phyloP scores from a whole-genome alignment of 2,329 filamentous ascomycete genomes.

The Pseudogymnoascus sp. region DNA sequence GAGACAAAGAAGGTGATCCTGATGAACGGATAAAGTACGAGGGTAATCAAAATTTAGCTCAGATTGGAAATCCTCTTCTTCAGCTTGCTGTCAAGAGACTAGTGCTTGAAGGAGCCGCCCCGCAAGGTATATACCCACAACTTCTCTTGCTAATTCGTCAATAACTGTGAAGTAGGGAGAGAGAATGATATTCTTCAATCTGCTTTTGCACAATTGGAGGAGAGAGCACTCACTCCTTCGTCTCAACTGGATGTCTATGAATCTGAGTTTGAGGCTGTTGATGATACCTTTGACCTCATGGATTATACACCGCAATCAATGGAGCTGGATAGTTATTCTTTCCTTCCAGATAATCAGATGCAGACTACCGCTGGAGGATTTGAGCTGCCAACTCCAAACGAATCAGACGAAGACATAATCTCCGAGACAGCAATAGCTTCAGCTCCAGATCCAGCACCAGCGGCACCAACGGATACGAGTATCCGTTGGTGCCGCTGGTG shows the following conservation, averaged over 20 bases:
- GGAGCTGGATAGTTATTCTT: not conserved
- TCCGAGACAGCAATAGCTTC: not conserved
- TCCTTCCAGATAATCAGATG: not conserved
- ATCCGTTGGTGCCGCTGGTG: too few species aligned
- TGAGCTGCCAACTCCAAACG: not conserved
- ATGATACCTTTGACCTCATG: not conserved
- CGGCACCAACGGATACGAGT: not conserved
- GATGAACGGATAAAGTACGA: constrained; percentile 12
- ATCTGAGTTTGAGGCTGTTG: not conserved
- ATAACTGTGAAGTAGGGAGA: not conserved
- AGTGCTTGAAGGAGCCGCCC: not conserved
- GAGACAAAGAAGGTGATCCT: constrained; percentile 11
- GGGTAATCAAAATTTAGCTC: constrained; percentile 10
- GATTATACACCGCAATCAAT: not conserved
- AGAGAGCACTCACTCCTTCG: not conserved
- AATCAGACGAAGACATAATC: not conserved
- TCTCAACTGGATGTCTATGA: not conserved
- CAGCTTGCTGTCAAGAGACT: not conserved
- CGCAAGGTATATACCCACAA: not conserved
- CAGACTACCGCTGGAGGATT: not conserved
- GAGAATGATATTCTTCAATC: not conserved
- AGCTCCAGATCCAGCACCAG: not conserved
- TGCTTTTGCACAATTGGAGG: not conserved
- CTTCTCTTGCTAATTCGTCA: not conserved
- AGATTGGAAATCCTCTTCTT: not conserved